These are phyloP conservation scores for Blepharisma stoltei DNA, from an alignment of 73 alveolate genomes.

Conservation along the genomic window DNA sequence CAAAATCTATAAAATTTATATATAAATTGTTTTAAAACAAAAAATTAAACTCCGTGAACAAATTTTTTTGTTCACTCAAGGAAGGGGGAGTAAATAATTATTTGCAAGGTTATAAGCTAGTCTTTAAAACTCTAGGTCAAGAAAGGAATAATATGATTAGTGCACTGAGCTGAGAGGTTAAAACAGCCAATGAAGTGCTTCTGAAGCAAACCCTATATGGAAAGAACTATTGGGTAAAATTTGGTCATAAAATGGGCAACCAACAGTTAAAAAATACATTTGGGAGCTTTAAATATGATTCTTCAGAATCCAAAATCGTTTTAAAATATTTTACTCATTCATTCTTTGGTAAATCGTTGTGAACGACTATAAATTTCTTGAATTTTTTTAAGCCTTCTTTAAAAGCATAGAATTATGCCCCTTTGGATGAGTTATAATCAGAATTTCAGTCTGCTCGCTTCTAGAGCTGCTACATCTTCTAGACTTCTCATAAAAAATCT, in stretches of 20 bases:
- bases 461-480: not conserved
- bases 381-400: not conserved
- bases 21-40: too few relatives aligned
- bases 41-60: too few relatives aligned
- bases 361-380: not conserved
- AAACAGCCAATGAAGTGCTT: too few relatives aligned
- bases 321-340: not conserved
- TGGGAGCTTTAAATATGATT: not conserved
- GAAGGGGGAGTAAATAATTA: too few relatives aligned
- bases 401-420: constrained; percentile 13
- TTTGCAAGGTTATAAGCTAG: too few relatives aligned
- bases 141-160: too few relatives aligned
- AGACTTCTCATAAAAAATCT: not conserved
- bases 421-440: not conserved
- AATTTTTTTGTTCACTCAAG: too few relatives aligned
- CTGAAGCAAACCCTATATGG: too few relatives aligned
- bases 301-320: not conserved
- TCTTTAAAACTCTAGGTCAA: too few relatives aligned
- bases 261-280: constrained; percentile 6
- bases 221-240: not conserved
- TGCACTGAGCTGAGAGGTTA: too few relatives aligned
- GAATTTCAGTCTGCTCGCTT: not conserved
- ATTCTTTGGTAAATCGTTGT: not conserved
- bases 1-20: too few relatives aligned
- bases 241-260: not conserved